Percentiles rank a stretch among this genome's conserved stretches.
These are phyloP conservation scores for Colletotrichum camelliae DNA, from an alignment of 2,329 filamentous ascomycete genomes.

Conservation along the genomic window DNA sequence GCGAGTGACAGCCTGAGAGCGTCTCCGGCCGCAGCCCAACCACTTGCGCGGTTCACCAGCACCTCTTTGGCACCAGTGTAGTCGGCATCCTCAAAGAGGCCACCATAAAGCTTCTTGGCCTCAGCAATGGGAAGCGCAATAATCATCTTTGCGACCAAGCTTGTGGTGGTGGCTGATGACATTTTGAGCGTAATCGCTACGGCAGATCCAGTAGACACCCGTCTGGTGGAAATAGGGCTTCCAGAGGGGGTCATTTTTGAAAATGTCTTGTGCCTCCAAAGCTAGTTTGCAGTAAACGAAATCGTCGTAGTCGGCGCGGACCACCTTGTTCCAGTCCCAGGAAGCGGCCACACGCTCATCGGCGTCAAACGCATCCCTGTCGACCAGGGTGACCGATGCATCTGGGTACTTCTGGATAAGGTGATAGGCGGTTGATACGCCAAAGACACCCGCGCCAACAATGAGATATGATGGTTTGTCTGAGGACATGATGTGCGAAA, in stretches of 20 bases:
- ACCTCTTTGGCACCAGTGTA: conserved; percentile 65
- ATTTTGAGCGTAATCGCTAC: conserved; percentile 52
- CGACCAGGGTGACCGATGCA: conserved; percentile 60
- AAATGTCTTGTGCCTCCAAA: conserved; percentile 69
- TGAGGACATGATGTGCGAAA: conserved; percentile 2
- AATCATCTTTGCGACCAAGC: conserved; percentile 44
- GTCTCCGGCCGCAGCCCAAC: conserved; percentile 69
- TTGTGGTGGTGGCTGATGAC: conserved; percentile 60
- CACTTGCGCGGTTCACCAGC: conserved; percentile 65
- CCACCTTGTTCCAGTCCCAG: conserved; percentile 76
- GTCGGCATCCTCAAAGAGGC: conserved; percentile 65
- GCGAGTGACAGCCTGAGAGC: conserved; percentile 59
- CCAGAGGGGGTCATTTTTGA: conserved; percentile 62
- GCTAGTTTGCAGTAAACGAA: conserved; percentile 68
- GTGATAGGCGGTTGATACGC: conserved; percentile 69
- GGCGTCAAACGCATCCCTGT: conserved; percentile 58
- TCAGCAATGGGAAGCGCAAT: conserved; percentile 50
- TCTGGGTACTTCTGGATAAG: conserved; percentile 56
- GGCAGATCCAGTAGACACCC: conserved; percentile 63
- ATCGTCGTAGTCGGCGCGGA: conserved; percentile 73
- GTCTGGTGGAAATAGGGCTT: conserved; percentile 62
- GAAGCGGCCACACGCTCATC: conserved; percentile 62
- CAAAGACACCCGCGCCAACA: conserved; percentile 70
- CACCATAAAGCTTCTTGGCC: conserved; percentile 57
- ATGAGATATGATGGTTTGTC: conserved; percentile 54